Evolutionary conservation across 1,139 yeast genomes (phyloP).

Genomic region (Ogataea hybrid): DNA sequence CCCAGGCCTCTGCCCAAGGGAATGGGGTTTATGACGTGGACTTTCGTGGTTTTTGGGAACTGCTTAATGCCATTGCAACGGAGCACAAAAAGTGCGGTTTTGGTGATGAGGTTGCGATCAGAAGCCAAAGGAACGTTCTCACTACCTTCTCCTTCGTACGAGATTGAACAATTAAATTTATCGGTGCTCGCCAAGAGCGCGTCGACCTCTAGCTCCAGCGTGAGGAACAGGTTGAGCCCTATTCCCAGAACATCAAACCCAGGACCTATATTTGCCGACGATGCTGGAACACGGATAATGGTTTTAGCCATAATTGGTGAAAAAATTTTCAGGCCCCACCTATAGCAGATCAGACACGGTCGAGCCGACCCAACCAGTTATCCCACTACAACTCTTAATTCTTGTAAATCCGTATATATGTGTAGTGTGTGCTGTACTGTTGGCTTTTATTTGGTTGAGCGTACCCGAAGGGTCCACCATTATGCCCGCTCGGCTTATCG

Average conservation of each 20-base stretch:
- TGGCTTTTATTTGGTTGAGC: too few relatives aligned
- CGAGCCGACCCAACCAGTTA: too few relatives aligned
- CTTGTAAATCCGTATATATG: too few relatives aligned
- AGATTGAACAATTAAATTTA: slow-evolving; percentile 65
- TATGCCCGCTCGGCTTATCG: slow-evolving; percentile 4
- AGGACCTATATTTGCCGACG: slow-evolving; percentile 97
- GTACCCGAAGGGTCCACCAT: not conserved
- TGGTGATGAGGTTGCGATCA: slow-evolving; percentile 79
- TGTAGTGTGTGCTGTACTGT: too few relatives aligned
- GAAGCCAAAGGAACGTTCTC: slow-evolving; percentile 73
- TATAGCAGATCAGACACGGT: too few relatives aligned
- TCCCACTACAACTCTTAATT: too few relatives aligned
- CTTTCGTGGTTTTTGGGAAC: slow-evolving; percentile 83
- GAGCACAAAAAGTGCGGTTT: slow-evolving; percentile 87
- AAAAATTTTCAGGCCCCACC: slow-evolving; percentile 6
- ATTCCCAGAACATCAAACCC: slow-evolving; percentile 97
- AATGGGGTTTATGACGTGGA: slow-evolving; percentile 83
- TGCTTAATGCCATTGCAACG: slow-evolving; percentile 72
- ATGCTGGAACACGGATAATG: slow-evolving; percentile 82
- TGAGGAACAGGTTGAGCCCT: slow-evolving; percentile 73
- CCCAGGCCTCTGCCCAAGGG: slow-evolving; percentile 97
- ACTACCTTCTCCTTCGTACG: slow-evolving; percentile 73
- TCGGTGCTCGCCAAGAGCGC: slow-evolving; percentile 50
- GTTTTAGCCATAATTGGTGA: slow-evolving; percentile 37
- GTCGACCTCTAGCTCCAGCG: slow-evolving; percentile 66